Base-by-base conservation (phyloP, 306 rosid genomes). In the Medicago lupulina region DNA sequence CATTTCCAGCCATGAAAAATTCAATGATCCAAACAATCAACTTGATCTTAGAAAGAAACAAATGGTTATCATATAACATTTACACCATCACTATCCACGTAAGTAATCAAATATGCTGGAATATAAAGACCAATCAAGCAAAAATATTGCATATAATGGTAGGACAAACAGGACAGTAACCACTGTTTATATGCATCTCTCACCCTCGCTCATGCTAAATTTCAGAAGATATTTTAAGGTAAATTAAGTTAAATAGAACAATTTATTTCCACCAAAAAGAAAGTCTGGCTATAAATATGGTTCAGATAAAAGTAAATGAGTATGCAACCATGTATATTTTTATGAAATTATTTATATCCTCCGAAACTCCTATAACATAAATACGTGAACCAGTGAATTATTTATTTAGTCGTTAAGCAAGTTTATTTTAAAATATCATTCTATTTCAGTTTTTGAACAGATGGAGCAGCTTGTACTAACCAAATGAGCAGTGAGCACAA, bases 121-220 rank as follows among this genome's bases (percentile, higher is more conserved):
- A 58, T 28, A 49, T 38, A 67, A 49, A 44, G 68, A 83, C 47
- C 25, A 73, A 68, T 16, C 38, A 77, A 49, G 67, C 34, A 61
- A 73, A 67, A 59, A 10, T 17, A 54, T 18, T 71, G 72, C 38
- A 47, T 39, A 61, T 54, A 73, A 65, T 43, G 54, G 28, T 12
- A 49, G 5, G 53, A 41, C 19, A 54, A 19, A 11, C 19, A 74
- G 19, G 57, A 18, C 28, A 21, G 39, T 36, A n/a, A 70, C 23
- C 10, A 54, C 65, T 7, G 13, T 73, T 46, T 69, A 53, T 5
- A 54, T 62, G 43, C 44, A 43, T 12, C 59, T 36, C 10, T 16
- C 4, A 60, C 34, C 38, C 46, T 34, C 2, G 2, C 71, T 71
- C 49, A 55, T 54, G 23, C 54, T 55, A 40, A 76, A 15, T n/a